These are phyloP conservation scores for Iris pallida DNA, from an alignment of 116 monocot genomes.

Conservation along the genomic window DNA sequence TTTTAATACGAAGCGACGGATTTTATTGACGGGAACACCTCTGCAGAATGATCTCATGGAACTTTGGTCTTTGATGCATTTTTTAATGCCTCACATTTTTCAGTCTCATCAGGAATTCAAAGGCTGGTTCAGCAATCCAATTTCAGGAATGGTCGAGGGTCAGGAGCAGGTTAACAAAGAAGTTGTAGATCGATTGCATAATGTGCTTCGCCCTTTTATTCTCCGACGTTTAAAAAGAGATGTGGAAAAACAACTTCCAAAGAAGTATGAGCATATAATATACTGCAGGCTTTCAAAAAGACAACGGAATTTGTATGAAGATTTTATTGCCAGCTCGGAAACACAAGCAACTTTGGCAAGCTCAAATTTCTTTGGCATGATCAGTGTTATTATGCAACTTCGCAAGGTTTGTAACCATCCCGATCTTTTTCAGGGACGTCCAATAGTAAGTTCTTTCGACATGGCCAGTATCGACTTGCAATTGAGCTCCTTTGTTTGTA, in stretches of 20 bases:
- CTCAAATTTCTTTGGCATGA: conserved; percentile 97
- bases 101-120: conserved; percentile 99
- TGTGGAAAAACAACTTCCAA: conserved; percentile 95
- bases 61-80: conserved; percentile 99
- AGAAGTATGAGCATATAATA: conserved; percentile 90
- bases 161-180: conserved; percentile 97
- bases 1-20: conserved; percentile 91
- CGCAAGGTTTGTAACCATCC: conserved; percentile 99
- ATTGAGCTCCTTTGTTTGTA: conserved; percentile 65
- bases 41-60: conserved; percentile 99
- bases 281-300: conserved; percentile 86
- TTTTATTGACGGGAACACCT: conserved; percentile 94
- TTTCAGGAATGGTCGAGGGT: conserved; percentile 96
- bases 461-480: conserved; percentile 85
- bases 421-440: conserved; percentile 97
- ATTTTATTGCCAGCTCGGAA: conserved; percentile 96
- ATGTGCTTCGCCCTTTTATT: conserved; percentile 97
- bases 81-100: conserved; percentile 99
- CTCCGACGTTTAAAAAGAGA: conserved; percentile 91
- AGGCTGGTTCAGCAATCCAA: conserved; percentile 99
- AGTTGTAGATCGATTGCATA: conserved; percentile 95
- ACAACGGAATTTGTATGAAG: conserved; percentile 95
- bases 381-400: conserved; percentile 99
- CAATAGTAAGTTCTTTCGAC: conserved; percentile 94
- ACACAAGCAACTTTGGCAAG: conserved; percentile 95